Evolutionary conservation across 805 yeast species (phyloP).

Genomic region (Maudiozyma serrabonitensis): DNA sequence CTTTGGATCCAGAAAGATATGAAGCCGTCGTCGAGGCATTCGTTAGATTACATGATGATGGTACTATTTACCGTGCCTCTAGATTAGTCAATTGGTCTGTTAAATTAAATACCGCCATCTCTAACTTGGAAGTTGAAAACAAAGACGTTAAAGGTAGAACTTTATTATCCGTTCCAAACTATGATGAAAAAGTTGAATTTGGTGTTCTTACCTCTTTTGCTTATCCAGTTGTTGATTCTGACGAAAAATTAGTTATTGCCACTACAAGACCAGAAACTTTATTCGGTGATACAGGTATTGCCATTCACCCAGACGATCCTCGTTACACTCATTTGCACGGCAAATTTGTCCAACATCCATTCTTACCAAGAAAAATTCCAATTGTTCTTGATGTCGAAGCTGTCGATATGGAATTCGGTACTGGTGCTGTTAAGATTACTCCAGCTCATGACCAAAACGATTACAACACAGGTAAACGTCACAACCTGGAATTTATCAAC

Average conservation of each 20-base stretch:
- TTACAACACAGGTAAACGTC: slow-evolving; percentile 93
- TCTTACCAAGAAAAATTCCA: slow-evolving; percentile 75
- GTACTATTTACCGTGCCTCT: slow-evolving; percentile 86
- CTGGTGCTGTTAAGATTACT: slow-evolving; percentile 98
- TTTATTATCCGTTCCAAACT: slow-evolving; percentile 74
- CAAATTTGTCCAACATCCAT: slow-evolving; percentile 82
- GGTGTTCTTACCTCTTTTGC: slow-evolving; percentile 96
- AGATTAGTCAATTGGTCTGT: slow-evolving; percentile 96
- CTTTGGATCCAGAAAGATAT: slow-evolving; percentile 69
- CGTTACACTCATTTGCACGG: slow-evolving; percentile 95
- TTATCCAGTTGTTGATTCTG: slow-evolving; percentile 75
- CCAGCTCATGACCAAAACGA: slow-evolving; percentile 98
- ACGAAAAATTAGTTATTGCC: slow-evolving; percentile 83
- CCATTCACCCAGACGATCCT: slow-evolving; percentile 91
- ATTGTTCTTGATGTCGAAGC: slow-evolving; percentile 85
- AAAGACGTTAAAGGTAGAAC: slow-evolving; percentile 81
- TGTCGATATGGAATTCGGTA: slow-evolving; percentile 98
- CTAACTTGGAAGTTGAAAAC: slow-evolving; percentile 93
- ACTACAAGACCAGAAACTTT: slow-evolving; percentile 98
- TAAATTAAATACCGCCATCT: slow-evolving; percentile 85
- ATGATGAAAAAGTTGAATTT: slow-evolving; percentile 83
- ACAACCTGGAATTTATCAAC: slow-evolving; percentile 76
- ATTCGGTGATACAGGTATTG: slow-evolving; percentile 96
- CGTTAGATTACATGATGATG: slow-evolving; percentile 86
- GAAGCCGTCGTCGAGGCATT: slow-evolving; percentile 86